These are phyloP conservation scores for Rhizoclosmatium globosum DNA, from an alignment of 192 early-diverging fungal genomes.

Conservation along the genomic window DNA sequence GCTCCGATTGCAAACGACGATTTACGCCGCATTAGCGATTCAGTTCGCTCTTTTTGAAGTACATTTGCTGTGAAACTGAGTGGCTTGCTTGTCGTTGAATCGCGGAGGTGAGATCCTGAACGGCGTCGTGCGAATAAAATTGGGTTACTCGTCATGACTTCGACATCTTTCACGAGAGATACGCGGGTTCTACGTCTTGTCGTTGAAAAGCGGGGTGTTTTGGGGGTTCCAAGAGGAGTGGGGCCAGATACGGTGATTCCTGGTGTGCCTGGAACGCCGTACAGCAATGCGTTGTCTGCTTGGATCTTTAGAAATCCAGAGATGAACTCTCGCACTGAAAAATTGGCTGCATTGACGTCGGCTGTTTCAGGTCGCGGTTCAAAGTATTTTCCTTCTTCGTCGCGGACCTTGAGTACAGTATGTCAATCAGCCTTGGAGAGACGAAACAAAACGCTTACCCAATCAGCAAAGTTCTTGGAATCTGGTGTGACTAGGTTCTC, in stretches of 20 bases:
- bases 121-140: not conserved
- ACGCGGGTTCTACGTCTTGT: not conserved
- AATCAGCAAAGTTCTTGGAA: conserved; percentile 28
- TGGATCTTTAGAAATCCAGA: conserved; percentile 11
- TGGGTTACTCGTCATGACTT: not conserved
- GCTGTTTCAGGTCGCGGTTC: not conserved
- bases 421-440: not conserved
- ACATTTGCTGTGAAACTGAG: not conserved
- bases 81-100: not conserved
- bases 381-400: conserved; percentile 10
- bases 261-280: not conserved
- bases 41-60: too few relatives aligned
- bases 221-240: not conserved
- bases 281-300: not conserved
- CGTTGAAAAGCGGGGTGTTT: not conserved
- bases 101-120: not conserved
- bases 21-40: too few relatives aligned
- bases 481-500: conserved; percentile 20
- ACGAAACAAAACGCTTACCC: conserved; percentile 10
- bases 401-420: conserved; percentile 17
- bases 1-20: not conserved
- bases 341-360: not conserved
- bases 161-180: not conserved
- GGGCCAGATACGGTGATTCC: not conserved
- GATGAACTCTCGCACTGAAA: conserved; percentile 27